Conservation (phyloP, 164 flowering plant genomes). For the Umbellularia californica region DNA sequence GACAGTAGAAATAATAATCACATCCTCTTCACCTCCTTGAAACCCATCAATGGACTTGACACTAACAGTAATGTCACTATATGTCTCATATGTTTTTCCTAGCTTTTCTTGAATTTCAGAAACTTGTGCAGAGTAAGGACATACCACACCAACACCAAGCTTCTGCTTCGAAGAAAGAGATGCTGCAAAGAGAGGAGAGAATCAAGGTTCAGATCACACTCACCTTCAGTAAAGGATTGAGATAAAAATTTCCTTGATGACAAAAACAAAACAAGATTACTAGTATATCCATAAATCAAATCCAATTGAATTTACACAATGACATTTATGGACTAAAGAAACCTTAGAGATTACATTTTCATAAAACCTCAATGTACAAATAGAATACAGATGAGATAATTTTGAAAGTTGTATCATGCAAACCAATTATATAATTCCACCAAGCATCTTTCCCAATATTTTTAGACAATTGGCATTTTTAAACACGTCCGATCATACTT, state of each 20-base stretch:
- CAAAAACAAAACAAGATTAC: background rate
- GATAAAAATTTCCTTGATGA: no score
- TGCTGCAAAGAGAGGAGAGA: constrained; percentile 19
- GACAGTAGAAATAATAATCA: constrained; percentile 53
- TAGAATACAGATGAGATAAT: no score
- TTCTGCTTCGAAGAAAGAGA: constrained; percentile 12
- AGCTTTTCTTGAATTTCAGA: constrained; percentile 33
- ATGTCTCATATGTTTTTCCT: constrained; percentile 24
- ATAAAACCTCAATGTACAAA: no score
- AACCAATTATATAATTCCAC: no score
- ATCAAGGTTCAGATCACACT: background rate
- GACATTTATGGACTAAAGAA: no score
- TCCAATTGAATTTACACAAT: no score
- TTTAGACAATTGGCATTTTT: no score
- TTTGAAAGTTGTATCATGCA: no score
- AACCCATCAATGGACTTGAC: constrained; percentile 56
- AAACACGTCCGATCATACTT: no score
- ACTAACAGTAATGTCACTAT: constrained; percentile 28
- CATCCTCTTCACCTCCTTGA: constrained; percentile 61
- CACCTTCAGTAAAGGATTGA: background rate
- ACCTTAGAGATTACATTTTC: no score
- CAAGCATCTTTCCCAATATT: no score
- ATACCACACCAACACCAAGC: constrained; percentile 60
- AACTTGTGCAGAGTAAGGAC: constrained; percentile 64
- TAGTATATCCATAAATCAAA: no score